Percentiles rank a stretch among this genome's conserved stretches.
These are phyloP conservation scores for Alternaria incomplexa DNA, from an alignment of 2,329 filamentous ascomycete genomes.

Conservation along the genomic window DNA sequence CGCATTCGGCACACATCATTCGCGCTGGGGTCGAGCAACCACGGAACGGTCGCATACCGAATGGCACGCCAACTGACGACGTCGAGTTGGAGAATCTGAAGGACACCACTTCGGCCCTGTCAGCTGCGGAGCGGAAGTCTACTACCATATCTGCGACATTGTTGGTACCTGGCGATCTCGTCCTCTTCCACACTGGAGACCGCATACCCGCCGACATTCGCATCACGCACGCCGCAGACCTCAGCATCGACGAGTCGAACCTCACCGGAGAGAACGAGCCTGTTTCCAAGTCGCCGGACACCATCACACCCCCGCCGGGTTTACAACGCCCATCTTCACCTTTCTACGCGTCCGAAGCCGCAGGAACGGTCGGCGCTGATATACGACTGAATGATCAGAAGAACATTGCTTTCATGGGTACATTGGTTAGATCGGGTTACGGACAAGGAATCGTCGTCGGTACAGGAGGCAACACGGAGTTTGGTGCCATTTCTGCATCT, in stretches of 20 bases:
- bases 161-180: conserved; percentile 89
- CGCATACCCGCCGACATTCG: conserved; percentile 95
- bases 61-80: conserved; percentile 31
- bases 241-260: conserved; percentile 96
- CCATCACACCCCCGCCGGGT: conserved; percentile 54
- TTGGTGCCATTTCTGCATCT: conserved; percentile 93
- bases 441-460: conserved; percentile 97
- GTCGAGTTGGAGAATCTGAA: conserved; percentile 59
- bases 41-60: conserved; percentile 24
- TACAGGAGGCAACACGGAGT: conserved; percentile 91
- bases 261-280: conserved; percentile 96
- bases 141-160: conserved; percentile 85
- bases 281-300: conserved; percentile 76
- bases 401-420: conserved; percentile 99
- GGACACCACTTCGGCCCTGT: conserved; percentile 65
- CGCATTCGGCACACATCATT: conserved; percentile 94
- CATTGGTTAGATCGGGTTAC: conserved; percentile 90
- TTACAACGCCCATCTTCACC: conserved; percentile 59
- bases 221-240: conserved; percentile 85
- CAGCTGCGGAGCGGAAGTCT: conserved; percentile 73
- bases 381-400: conserved; percentile 75
- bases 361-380: conserved; percentile 66
- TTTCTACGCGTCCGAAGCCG: conserved; percentile 64
- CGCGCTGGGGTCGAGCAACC: conserved; percentile 54
- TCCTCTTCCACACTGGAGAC: conserved; percentile 93